Base-by-base conservation (phyloP, 108 stramenopile species). In the Cyclostephanos tholiformis region DNA sequence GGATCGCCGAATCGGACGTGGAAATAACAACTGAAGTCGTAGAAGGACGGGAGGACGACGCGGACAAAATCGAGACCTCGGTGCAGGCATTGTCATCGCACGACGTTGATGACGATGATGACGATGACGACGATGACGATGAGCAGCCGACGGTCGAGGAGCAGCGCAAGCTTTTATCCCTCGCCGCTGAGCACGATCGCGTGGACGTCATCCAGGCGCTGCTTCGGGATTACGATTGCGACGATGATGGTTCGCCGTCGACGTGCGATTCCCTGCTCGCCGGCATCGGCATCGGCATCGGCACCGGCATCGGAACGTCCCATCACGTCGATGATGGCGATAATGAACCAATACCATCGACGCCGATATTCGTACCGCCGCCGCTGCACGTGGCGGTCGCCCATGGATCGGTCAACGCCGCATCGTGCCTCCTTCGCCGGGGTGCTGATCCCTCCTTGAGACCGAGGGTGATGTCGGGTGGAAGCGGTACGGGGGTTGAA, bases 181-280 rank as follows among this genome's bases (percentile, higher is more conserved):
- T 95, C n/a, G 94, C 94, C 5, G 91, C 90, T 7, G 91, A 95
- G 71, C 94, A 95, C 64, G 91, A 95, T 79, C 88, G 94, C 13
- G 91, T 92, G 17, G 94, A 95, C 67, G 91, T 95, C 68, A 73
- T 95, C 22, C 83, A 95, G 60, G 74, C 83, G 27, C 79, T 95
- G 1, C 48, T 95, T 19, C 44, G 25, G 19, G 57, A 60, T 41
- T 41, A 16, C 35, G 17, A 44, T 14, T 19, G 41, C 41, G 60
- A 68, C 62, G 66, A 32, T 27, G n/a, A 29, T 8, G 9, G 10
- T 57, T 26, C 44, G 2, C 19, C 65, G 9, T 52, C 44, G n/a
- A 17, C 10, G 27, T 39, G 57, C 29, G 52, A 43, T 0, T 65
- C 65, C 2, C 30, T 67, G 4, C 66, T 67, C 3, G 66, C 66